phyloP scores from a whole-genome alignment of 1,284 basidiomycete genomes.

The Cutaneotrichosporon sp. region DNA sequence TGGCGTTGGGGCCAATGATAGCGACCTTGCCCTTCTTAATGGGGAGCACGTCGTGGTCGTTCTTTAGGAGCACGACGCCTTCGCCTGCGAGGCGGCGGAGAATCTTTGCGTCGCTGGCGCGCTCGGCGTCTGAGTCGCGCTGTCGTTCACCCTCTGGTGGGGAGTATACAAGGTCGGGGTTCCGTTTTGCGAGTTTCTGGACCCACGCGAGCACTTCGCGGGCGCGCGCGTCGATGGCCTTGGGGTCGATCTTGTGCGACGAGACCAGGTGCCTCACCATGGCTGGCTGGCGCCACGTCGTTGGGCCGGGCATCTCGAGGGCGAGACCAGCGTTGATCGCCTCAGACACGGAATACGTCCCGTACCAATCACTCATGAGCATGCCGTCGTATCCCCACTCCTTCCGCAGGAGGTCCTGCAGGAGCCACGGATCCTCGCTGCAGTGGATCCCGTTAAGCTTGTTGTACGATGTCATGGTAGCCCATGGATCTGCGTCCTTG shows the following conservation, averaged over 20 bases:
- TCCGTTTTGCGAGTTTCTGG: conserved; percentile 23
- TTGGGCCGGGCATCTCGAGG: conserved; percentile 37
- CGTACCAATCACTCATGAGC: conserved; percentile 57
- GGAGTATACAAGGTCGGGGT: conserved; percentile 30
- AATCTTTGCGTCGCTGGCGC: conserved; percentile 21
- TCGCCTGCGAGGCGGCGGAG: conserved; percentile 43
- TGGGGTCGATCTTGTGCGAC: conserved; percentile 54
- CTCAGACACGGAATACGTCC: conserved; percentile 61
- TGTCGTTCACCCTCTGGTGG: conserved; percentile 21
- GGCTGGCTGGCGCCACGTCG: conserved; percentile 22
- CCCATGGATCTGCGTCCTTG: conserved; percentile 54
- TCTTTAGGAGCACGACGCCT: conserved; percentile 56
- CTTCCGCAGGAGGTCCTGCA: conserved; percentile 37
- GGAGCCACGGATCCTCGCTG: conserved; percentile 61
- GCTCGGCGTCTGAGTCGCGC: conserved; percentile 17
- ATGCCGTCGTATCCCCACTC: conserved; percentile 68
- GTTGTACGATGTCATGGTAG: conserved; percentile 50
- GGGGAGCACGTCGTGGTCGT: conserved; percentile 43
- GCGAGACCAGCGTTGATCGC: conserved; percentile 67
- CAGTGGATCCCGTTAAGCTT: conserved; percentile 62
- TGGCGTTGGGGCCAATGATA: conserved; percentile 59
- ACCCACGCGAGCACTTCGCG: conserved; percentile 43
- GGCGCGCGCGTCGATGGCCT: conserved; percentile 22
- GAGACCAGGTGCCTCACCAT: conserved; percentile 56
- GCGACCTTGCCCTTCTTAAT: conserved; percentile 46